A percentile compares a stretch with the other conserved stretches of the same genome.
phyloP scores from a whole-genome alignment of 306 rosid genomes.

The Vachellia collinsii region DNA sequence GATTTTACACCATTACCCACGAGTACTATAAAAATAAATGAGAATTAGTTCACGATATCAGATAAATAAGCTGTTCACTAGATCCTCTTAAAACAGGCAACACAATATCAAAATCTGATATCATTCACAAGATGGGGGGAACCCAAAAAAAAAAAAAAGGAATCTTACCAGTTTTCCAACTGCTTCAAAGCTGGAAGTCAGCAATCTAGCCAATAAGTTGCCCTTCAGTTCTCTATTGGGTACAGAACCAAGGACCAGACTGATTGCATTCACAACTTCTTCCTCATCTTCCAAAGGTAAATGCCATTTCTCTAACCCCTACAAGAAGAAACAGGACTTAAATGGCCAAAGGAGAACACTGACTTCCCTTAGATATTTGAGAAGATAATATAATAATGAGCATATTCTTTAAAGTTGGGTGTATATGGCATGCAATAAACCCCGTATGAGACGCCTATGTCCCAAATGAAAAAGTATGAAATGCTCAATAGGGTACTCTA shows the following conservation, averaged over 20 bases:
- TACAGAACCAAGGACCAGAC: constrained; percentile 81
- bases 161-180: constrained; percentile 87
- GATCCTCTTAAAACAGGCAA: constrained; percentile 27
- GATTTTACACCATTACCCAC: constrained; percentile 26
- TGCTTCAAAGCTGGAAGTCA: constrained; percentile 86
- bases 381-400: neutral
- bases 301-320: constrained; percentile 86
- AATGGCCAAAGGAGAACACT: constrained; percentile 30
- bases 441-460: neutral
- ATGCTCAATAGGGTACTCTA: neutral
- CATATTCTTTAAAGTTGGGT: constrained; percentile 18
- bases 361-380: constrained; percentile 26
- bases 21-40: constrained; percentile 26
- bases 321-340: constrained; percentile 31
- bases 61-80: constrained; percentile 23
- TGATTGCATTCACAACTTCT: constrained; percentile 85
- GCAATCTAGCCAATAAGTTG: constrained; percentile 81
- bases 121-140: neutral
- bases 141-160: constrained; percentile 3
- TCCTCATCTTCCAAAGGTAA: constrained; percentile 93
- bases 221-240: constrained; percentile 79
- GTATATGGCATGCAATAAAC: constrained; percentile 9
- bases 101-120: constrained; percentile 19
- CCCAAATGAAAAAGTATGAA: neutral
- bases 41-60: constrained; percentile 25